phyloP scores from a whole-genome alignment of 306 rosid species.

The Malus orientalis region DNA sequence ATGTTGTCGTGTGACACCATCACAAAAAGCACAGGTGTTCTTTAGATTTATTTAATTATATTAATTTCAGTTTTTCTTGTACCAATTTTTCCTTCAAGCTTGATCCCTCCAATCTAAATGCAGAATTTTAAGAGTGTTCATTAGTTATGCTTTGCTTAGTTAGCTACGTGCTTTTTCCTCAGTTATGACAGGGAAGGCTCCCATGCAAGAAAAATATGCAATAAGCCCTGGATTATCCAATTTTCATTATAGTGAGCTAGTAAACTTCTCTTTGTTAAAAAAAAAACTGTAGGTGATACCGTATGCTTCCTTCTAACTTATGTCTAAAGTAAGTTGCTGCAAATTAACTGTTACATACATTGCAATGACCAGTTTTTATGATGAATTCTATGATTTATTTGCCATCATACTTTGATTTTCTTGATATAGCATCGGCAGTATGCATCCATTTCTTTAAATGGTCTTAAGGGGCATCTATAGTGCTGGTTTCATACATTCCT shows the following conservation, averaged over 20 bases:
- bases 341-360: not conserved
- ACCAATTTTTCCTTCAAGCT: not conserved
- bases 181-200: not conserved
- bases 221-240: not conserved
- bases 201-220: not conserved
- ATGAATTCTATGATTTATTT: not conserved
- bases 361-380: not conserved
- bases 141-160: not conserved
- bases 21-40: slow-evolving; percentile 95
- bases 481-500: too few relatives aligned
- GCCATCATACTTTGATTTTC: not conserved
- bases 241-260: not conserved
- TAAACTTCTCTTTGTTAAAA: not conserved
- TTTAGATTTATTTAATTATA: not conserved
- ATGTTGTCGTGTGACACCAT: slow-evolving; percentile 98
- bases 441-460: not conserved
- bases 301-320: not conserved
- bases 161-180: not conserved
- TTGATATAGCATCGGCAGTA: not conserved
- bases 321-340: not conserved
- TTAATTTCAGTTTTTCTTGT: not conserved
- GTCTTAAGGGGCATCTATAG: not conserved
- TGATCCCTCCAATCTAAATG: not conserved
- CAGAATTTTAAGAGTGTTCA: not conserved
- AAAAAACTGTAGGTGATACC: not conserved